Conservation (phyloP, 176 grass and related monocot species). For the Hsuehochloa calcarea region DNA sequence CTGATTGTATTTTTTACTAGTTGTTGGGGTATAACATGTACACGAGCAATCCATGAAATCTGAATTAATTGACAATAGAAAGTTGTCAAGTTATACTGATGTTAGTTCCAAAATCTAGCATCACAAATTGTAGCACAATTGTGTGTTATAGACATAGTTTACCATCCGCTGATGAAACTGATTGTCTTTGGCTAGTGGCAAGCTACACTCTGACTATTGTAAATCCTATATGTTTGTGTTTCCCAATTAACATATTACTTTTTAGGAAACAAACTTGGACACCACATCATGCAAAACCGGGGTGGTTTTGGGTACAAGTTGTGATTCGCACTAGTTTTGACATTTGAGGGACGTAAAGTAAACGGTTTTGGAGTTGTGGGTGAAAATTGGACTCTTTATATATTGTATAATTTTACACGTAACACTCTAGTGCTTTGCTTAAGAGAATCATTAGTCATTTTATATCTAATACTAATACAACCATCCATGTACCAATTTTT, state of each 20-base stretch:
- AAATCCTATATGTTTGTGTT: neutral
- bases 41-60: neutral
- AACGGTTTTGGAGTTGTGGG: no score
- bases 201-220: neutral
- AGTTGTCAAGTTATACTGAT: neutral
- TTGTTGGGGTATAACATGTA: neutral
- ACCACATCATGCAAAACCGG: no score
- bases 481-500: neutral
- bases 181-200: slow-evolving; percentile 9
- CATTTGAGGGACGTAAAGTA: no score
- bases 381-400: neutral
- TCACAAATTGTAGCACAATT: neutral
- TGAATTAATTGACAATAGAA: neutral
- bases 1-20: neutral
- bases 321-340: no score
- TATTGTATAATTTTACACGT: neutral
- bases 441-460: neutral
- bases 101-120: neutral
- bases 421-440: neutral
- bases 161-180: neutral
- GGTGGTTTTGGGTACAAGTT: no score
- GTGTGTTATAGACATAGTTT: neutral
- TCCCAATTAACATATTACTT: neutral
- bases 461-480: neutral
- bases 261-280: neutral